Evolutionary conservation across 768 basidiomycete genomes (phyloP).

Genomic region (Leccinellum rugosiceps): DNA sequence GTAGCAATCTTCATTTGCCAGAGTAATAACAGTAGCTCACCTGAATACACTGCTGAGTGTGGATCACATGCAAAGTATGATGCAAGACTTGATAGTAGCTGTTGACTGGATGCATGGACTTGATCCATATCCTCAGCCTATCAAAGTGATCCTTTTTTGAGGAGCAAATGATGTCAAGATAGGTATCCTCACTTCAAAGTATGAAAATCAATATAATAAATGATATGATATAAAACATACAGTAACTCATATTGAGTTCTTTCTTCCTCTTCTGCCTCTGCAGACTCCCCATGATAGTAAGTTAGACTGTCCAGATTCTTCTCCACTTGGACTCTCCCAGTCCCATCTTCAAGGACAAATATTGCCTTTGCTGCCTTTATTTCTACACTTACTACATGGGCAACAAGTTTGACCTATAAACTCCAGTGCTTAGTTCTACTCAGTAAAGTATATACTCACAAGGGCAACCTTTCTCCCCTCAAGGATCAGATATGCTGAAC

Average conservation of each 20-base stretch:
- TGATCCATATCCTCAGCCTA: slow-evolving; percentile 10
- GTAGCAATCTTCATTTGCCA: background rate
- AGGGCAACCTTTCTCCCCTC: slow-evolving; percentile 38
- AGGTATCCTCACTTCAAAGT: slow-evolving; percentile 19
- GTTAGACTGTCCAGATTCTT: background rate
- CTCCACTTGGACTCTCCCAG: slow-evolving; percentile 21
- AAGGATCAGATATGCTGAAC: slow-evolving; percentile 36
- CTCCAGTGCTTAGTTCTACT: slow-evolving; percentile 19
- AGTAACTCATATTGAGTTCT: background rate
- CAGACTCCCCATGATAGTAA: background rate
- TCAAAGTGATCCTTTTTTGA: background rate
- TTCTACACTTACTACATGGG: slow-evolving; percentile 33
- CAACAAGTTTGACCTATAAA: slow-evolving; percentile 48
- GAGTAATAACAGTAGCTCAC: slow-evolving; percentile 3
- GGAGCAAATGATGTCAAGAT: slow-evolving; percentile 11
- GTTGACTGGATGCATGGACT: slow-evolving; percentile 9
- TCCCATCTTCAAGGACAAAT: slow-evolving; percentile 39
- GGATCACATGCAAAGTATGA: slow-evolving; percentile 25
- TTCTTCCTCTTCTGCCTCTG: slow-evolving; percentile 15
- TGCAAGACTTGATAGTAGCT: slow-evolving; percentile 27
- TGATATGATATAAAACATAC: slow-evolving; percentile 12
- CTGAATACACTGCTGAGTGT: slow-evolving; percentile 5
- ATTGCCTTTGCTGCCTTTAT: background rate
- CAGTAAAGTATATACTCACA: slow-evolving; percentile 6
- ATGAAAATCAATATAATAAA: background rate